Conservation (phyloP, 164 flowering plant species). For the Dillenia turbinata region DNA sequence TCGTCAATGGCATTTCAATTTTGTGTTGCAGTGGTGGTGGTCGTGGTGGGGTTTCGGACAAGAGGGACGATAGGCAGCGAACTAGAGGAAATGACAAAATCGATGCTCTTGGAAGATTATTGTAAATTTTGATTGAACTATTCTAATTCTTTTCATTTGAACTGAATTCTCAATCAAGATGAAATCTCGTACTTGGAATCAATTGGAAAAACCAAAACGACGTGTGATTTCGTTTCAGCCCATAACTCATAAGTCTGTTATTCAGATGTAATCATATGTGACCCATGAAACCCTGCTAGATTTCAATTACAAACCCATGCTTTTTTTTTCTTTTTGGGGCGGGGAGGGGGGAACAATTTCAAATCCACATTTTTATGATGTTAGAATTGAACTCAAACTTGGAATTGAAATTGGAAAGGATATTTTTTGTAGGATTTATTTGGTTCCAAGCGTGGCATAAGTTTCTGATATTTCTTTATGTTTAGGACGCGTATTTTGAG, state of each 20-base stretch:
- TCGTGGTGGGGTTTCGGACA: conserved; percentile 20
- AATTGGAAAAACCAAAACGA: too few species aligned
- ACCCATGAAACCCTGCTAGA: neutral
- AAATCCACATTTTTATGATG: too few species aligned
- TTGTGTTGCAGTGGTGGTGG: conserved; percentile 10
- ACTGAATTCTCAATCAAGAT: neutral
- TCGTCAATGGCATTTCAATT: neutral
- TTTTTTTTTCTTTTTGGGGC: neutral
- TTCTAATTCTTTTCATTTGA: too few species aligned
- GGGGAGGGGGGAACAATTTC: too few species aligned
- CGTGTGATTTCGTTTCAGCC: neutral
- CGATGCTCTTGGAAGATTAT: conserved; percentile 38
- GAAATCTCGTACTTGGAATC: neutral
- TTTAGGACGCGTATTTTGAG: conserved; percentile 78
- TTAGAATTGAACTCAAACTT: neutral
- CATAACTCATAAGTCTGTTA: neutral
- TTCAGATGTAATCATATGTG: neutral
- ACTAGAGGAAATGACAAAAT: conserved; percentile 29
- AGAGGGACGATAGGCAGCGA: conserved; percentile 25
- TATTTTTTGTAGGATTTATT: neutral
- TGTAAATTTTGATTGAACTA: conserved; percentile 14
- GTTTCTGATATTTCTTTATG: neutral
- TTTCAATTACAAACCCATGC: neutral
- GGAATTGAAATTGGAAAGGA: neutral
- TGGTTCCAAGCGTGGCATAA: too few species aligned